Percentiles rank a stretch among this genome's conserved stretches.
phyloP scores from a whole-genome alignment of 2,329 filamentous ascomycete species.

The Didymella exigua region DNA sequence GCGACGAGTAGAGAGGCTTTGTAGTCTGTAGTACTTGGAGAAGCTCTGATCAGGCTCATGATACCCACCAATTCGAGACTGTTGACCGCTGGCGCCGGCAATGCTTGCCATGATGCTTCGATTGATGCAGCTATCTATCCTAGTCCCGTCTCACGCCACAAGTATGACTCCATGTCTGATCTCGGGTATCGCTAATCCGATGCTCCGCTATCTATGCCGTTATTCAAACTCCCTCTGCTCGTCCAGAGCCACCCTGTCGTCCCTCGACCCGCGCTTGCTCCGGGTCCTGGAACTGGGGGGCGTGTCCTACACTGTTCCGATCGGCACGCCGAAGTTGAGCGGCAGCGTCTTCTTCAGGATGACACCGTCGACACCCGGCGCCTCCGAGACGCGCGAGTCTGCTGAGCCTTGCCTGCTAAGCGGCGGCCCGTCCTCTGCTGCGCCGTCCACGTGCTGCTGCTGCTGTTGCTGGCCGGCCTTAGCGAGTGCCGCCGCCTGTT shows the following conservation, averaged over 20 bases:
- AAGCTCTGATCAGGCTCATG: no score
- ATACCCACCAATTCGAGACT: no score
- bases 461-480: slow-evolving; percentile 29
- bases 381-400: slow-evolving; percentile 26
- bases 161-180: background rate
- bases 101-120: slow-evolving; percentile 1
- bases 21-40: no score
- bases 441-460: slow-evolving; percentile 19
- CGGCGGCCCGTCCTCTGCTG: slow-evolving; percentile 24
- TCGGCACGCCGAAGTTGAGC: slow-evolving; percentile 44
- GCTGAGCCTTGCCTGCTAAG: slow-evolving; percentile 32
- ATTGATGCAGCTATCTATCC: slow-evolving; percentile 2
- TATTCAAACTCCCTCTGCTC: background rate
- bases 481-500: slow-evolving; percentile 29
- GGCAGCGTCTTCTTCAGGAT: slow-evolving; percentile 40
- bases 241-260: background rate
- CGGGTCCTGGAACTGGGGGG: background rate
- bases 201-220: slow-evolving; percentile 3
- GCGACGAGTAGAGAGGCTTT: slow-evolving; percentile 12
- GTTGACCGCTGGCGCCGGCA: no score
- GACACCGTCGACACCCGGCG: slow-evolving; percentile 41
- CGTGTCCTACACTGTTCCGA: slow-evolving; percentile 37
- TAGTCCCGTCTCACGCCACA: background rate
- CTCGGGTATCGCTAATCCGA: slow-evolving; percentile 13
- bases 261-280: background rate